Conservation (phyloP, 2,329 filamentous ascomycete genomes). For the Pestalotiopsis sp. region DNA sequence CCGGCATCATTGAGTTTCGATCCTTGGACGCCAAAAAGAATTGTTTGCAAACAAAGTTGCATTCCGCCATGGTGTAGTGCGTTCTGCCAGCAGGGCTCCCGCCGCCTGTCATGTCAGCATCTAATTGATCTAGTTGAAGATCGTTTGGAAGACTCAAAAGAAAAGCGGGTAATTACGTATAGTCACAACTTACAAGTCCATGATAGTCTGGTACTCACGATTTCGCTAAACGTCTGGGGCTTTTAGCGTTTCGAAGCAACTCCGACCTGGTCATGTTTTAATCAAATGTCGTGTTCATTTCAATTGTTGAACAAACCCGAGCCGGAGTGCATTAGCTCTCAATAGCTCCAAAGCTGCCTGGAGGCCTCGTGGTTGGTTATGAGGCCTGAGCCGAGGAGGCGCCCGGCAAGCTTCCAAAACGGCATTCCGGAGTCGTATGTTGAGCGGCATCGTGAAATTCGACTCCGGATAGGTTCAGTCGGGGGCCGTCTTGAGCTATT, state of each 20-base stretch:
- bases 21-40: background rate
- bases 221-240: background rate
- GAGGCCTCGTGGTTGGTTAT: background rate
- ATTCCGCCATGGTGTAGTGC: background rate
- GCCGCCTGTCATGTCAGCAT: background rate
- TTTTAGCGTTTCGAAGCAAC: background rate
- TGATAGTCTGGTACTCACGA: background rate
- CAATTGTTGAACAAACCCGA: background rate
- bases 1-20: background rate
- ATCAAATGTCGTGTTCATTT: background rate
- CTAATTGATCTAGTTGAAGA: background rate
- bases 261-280: background rate
- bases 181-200: background rate
- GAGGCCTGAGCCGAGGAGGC: background rate
- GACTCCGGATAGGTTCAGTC: constrained; percentile 9
- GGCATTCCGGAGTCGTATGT: background rate
- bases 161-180: background rate
- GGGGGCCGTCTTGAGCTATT: constrained; percentile 10
- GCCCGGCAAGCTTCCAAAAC: constrained; percentile 3
- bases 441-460: constrained; percentile 5
- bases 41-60: background rate
- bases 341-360: background rate
- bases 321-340: background rate
- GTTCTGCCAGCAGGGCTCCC: background rate
- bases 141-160: background rate